These are phyloP conservation scores for Penicillium argentinense DNA, from an alignment of 495 filamentous ascomycete species.

Conservation along the genomic window DNA sequence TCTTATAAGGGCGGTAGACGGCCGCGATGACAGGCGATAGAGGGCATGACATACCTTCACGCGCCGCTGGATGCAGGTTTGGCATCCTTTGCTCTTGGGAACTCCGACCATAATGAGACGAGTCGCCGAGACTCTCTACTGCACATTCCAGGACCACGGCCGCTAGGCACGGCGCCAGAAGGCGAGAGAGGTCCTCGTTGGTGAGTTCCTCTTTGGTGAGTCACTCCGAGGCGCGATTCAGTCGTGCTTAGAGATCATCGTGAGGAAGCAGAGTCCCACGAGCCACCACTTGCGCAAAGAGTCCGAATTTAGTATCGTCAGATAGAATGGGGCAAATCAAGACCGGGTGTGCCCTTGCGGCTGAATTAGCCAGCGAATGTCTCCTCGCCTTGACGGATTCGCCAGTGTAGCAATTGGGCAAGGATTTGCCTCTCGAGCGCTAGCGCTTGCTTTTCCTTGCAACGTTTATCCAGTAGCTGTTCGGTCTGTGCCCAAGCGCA, in stretches of 20 bases:
- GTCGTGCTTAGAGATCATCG: neutral
- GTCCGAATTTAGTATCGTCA: neutral
- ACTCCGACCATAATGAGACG: slow-evolving; percentile 37
- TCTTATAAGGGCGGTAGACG: neutral
- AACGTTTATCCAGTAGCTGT: neutral
- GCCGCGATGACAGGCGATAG: neutral
- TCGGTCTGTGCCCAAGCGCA: neutral
- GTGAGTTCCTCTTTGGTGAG: neutral
- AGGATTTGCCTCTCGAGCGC: neutral
- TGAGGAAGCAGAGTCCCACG: neutral
- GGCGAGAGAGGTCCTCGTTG: no score
- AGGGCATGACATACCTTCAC: slow-evolving; percentile 21
- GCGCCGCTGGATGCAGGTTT: slow-evolving; percentile 32
- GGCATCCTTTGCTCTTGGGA: slow-evolving; percentile 42
- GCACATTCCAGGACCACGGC: neutral
- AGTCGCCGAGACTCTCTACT: neutral
- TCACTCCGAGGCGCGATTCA: no score
- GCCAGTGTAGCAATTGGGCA: no score
- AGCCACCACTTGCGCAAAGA: neutral
- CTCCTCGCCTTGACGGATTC: neutral
- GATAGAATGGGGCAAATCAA: neutral
- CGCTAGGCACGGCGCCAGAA: no score
- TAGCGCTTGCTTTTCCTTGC: neutral
- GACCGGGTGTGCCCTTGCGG: neutral
- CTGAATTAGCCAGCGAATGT: neutral